Base-by-base conservation (phyloP, 139 green algal genomes). In the Micractinium conductrix region DNA sequence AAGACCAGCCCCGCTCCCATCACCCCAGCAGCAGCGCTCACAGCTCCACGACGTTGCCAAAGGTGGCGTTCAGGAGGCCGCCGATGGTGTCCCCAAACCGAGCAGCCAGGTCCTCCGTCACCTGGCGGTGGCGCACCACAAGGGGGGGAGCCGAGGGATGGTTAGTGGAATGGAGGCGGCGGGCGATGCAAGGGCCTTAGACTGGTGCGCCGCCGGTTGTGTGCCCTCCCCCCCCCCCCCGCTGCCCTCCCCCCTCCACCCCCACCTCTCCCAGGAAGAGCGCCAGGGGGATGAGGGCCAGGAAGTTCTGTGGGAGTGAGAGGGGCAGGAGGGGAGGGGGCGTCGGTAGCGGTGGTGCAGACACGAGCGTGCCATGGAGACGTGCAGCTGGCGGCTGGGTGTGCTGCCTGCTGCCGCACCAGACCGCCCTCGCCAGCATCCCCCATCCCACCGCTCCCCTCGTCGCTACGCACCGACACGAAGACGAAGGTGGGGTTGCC, bases 31-130 rank as follows among this genome's bases (percentile, higher is more conserved):
- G 24, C 4, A 30, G 4, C 38, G 55, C 76, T 73, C 76, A 82
- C 81, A 99, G 88, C 89, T 99, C 97, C 62, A 97, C 96, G 14
- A 97, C 92, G 75, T 98, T 98, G 78, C 96, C 96, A 88, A 98
- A 98, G 6, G 96, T 98, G 10, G 96, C 96, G 87, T 98, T 98
- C 26, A 95, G 82, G 70, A 95, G 83, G 21, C 94, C 94, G 37
- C 94, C 94, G 17, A 93, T 83, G 33, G 84, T 91, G 53, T 96
- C 88, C 0, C 93, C 93, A 74, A 96, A 96, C 1, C 95, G 87
- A 19, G 95, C 75, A 0, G 94, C 94, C 67, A 98, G 87, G 63
- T 98, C 95, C 88, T 98, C 95, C 1, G 95, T 98, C 35, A 97
- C 53, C 53, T 62, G 53, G 19, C 19, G 53, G 2, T 19, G 53